Conservation (phyloP, 2,329 filamentous ascomycete genomes). For the Colletotrichum sp. region DNA sequence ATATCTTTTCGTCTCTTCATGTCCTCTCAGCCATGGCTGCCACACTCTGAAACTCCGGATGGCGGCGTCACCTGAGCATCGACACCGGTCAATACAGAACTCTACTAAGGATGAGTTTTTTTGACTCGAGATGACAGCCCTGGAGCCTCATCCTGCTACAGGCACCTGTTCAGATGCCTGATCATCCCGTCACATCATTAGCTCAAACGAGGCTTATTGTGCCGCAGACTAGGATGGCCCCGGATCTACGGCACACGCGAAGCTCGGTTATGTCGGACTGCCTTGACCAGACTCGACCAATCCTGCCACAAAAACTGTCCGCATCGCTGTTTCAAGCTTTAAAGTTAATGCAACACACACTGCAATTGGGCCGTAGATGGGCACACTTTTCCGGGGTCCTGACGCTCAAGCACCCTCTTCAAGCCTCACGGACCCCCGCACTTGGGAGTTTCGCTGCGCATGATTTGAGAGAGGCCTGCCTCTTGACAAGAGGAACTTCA, state of each 20-base stretch:
- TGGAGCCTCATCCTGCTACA: neutral
- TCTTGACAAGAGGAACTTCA: neutral
- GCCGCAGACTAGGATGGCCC: conserved; percentile 2
- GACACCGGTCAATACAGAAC: neutral
- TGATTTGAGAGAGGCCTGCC: neutral
- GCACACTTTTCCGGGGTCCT: neutral
- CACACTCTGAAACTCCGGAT: conserved; percentile 19
- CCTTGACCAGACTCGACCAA: neutral
- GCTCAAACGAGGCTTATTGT: conserved; percentile 14
- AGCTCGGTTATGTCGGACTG: conserved; percentile 2
- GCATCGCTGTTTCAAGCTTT: conserved; percentile 17
- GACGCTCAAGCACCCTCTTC: neutral
- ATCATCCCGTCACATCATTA: conserved; percentile 14
- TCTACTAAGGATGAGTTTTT: neutral
- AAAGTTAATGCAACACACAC: conserved; percentile 3
- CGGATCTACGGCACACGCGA: neutral
- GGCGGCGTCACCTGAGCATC: conserved; percentile 6
- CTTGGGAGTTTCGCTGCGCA: neutral
- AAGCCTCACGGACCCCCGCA: neutral
- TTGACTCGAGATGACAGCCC: conserved; percentile 19
- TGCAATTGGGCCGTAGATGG: neutral
- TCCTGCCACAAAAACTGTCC: conserved; percentile 13
- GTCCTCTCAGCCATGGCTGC: neutral
- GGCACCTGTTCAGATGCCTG: conserved; percentile 17
- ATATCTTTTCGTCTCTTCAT: neutral